These are phyloP conservation scores for Danielozyma ontarioensis DNA, from an alignment of 805 yeast species.

Conservation along the genomic window DNA sequence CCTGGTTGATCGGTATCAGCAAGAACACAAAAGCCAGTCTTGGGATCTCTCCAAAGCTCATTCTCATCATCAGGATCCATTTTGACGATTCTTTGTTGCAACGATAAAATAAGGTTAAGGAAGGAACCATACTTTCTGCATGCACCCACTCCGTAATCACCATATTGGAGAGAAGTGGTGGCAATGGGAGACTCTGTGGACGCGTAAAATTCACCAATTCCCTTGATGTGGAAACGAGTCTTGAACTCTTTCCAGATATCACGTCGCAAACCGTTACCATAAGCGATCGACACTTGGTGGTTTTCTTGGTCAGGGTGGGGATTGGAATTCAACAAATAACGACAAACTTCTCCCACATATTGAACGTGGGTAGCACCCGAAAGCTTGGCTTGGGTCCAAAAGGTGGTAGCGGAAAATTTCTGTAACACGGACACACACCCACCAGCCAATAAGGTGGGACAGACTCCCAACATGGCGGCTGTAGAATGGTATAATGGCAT, in stretches of 20 bases:
- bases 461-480: slow-evolving; percentile 79
- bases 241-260: slow-evolving; percentile 87
- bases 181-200: slow-evolving; percentile 92
- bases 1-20: slow-evolving; percentile 70
- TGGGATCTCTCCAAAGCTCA: slow-evolving; percentile 62
- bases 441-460: slow-evolving; percentile 63
- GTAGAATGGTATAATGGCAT: slow-evolving; percentile 97
- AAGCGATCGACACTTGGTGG: slow-evolving; percentile 65
- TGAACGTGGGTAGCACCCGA: slow-evolving; percentile 75
- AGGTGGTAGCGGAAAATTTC: slow-evolving; percentile 76
- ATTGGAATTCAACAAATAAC: slow-evolving; percentile 69
- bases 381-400: slow-evolving; percentile 84
- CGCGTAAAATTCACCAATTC: slow-evolving; percentile 88
- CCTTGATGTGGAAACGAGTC: slow-evolving; percentile 64
- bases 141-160: slow-evolving; percentile 82
- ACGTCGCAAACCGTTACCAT: slow-evolving; percentile 85
- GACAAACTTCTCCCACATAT: slow-evolving; percentile 92
- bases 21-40: slow-evolving; percentile 52
- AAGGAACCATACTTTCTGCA: slow-evolving; percentile 73
- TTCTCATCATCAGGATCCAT: slow-evolving; percentile 80
- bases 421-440: slow-evolving; percentile 74
- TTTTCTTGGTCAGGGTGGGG: slow-evolving; percentile 58
- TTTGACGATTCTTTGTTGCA: slow-evolving; percentile 57
- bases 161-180: slow-evolving; percentile 71
- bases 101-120: slow-evolving; percentile 46